A percentile compares a stretch with the other conserved stretches of the same genome.
Evolutionary conservation across 148 eudicot genomes (phyloP).

Genomic region (Nepenthes gracilis): DNA sequence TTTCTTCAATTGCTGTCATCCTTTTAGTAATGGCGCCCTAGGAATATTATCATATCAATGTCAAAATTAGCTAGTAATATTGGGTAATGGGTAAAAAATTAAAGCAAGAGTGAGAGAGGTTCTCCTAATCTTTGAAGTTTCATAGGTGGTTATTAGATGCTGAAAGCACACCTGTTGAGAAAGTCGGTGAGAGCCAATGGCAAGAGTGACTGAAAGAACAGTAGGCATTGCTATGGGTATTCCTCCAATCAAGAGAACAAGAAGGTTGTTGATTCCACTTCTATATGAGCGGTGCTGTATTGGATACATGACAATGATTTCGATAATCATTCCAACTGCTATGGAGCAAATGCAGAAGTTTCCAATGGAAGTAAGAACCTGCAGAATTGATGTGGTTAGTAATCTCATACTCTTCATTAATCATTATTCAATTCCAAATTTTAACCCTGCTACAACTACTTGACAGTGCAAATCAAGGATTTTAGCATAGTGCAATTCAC

Average conservation of each 20-base stretch:
- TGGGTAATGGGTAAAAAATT: neutral
- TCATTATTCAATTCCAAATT: neutral
- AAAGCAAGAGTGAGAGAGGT: too few species aligned
- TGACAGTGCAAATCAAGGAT: too few species aligned
- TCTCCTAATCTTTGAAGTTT: too few species aligned
- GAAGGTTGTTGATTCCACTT: conserved; percentile 67
- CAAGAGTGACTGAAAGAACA: conserved; percentile 73
- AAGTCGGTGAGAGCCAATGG: conserved; percentile 70
- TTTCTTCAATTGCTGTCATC: conserved; percentile 85
- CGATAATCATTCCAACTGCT: conserved; percentile 59
- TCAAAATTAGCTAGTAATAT: neutral
- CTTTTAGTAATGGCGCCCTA: conserved; percentile 77
- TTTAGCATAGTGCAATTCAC: too few species aligned
- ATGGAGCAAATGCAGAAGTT: conserved; percentile 77
- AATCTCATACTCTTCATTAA: neutral
- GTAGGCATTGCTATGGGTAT: conserved; percentile 87
- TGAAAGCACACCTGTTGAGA: conserved; percentile 48
- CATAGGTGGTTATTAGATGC: neutral
- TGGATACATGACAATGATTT: conserved; percentile 64
- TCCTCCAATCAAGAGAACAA: conserved; percentile 73
- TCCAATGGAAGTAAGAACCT: conserved; percentile 76
- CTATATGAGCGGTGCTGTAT: conserved; percentile 52
- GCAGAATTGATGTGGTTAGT: conserved; percentile 8
- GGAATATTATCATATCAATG: neutral
- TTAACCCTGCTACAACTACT: too few species aligned